phyloP scores from a whole-genome alignment of 345 rosid genomes.

The Raphanus raphanistrum region DNA sequence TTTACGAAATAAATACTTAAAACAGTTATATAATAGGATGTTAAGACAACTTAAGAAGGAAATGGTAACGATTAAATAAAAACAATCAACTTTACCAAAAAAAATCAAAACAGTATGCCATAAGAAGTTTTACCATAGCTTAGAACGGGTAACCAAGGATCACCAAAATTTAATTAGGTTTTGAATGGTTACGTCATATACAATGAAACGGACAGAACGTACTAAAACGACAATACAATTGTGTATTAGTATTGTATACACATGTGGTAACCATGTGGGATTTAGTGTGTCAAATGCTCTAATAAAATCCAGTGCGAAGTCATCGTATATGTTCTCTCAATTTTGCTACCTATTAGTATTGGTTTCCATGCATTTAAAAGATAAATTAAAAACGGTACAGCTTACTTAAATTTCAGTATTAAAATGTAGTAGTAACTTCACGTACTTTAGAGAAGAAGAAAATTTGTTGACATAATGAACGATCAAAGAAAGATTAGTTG shows the following conservation, averaged over 20 bases:
- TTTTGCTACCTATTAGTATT: background rate
- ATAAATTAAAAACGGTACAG: background rate
- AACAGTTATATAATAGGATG: background rate
- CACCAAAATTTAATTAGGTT: background rate
- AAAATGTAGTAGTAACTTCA: background rate
- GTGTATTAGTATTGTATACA: background rate
- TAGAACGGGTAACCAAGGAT: background rate
- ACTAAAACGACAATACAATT: background rate
- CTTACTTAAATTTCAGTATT: background rate
- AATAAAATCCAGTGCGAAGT: background rate
- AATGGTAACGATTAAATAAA: background rate
- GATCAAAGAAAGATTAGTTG: background rate
- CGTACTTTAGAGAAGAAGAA: slow-evolving; percentile 2
- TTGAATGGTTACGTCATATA: background rate
- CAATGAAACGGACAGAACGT: background rate
- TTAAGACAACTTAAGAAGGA: background rate
- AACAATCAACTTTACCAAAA: background rate
- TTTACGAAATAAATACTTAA: background rate
- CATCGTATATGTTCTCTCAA: background rate
- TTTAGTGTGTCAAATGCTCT: background rate
- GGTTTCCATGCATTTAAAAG: slow-evolving; percentile 6
- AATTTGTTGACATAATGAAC: slow-evolving; percentile 22
- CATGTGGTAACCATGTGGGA: background rate
- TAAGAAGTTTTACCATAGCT: background rate
- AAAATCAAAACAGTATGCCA: background rate